A percentile compares a stretch with the other conserved stretches of the same genome.
These are phyloP conservation scores for Mycosarcoma maydis DNA, from an alignment of 1,284 basidiomycete species.

Conservation along the genomic window DNA sequence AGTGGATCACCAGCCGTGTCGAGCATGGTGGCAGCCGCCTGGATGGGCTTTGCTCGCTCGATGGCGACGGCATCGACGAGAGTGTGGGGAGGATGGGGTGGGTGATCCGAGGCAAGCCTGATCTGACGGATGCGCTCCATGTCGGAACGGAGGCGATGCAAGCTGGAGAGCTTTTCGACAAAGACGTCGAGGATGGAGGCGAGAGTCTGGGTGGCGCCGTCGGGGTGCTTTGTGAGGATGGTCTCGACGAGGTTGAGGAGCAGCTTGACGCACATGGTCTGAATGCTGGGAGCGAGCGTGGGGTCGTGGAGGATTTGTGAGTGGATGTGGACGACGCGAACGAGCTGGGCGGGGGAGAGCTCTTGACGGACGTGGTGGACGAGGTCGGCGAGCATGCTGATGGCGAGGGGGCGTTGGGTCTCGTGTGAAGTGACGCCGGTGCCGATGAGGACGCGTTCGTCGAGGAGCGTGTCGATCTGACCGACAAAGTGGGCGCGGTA, in stretches of 20 bases:
- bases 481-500: conserved; percentile 83
- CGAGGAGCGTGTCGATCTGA: conserved; percentile 87
- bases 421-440: conserved; percentile 82
- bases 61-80: conserved; percentile 61
- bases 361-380: conserved; percentile 91
- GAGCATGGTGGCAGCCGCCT: conserved; percentile 66
- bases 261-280: conserved; percentile 92
- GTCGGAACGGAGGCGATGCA: conserved; percentile 70
- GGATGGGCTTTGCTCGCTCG: conserved; percentile 69
- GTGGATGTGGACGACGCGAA: conserved; percentile 84
- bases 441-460: conserved; percentile 91
- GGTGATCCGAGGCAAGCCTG: conserved; percentile 32
- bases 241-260: conserved; percentile 89
- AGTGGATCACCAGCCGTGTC: conserved; percentile 67
- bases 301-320: conserved; percentile 90
- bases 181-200: conserved; percentile 83
- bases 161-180: conserved; percentile 84
- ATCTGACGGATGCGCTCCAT: conserved; percentile 39
- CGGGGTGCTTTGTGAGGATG: conserved; percentile 70
- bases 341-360: conserved; percentile 80
- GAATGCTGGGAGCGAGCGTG: conserved; percentile 80
- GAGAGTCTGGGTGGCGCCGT: conserved; percentile 76
- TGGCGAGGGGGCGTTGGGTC: conserved; percentile 79
- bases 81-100: not conserved
- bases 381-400: conserved; percentile 89